Base-by-base conservation (phyloP, 768 basidiomycete species). In the Hydnomerulius pinastri region DNA sequence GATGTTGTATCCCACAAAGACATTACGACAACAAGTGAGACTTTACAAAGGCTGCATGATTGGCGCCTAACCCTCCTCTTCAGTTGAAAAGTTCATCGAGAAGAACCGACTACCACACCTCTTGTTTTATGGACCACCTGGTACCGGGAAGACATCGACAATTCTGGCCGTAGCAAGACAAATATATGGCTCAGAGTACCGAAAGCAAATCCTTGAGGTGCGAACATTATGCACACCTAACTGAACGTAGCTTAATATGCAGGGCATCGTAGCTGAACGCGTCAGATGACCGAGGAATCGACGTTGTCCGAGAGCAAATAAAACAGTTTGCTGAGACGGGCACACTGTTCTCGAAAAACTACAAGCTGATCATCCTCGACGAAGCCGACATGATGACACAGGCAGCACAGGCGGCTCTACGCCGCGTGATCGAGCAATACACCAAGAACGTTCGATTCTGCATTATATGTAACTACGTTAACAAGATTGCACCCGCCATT, bases 311-410 rank as follows among this genome's bases (percentile, higher is more conserved):
- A 43, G 97, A 98, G 70, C 95, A 98, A 75, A 95, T 99, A 68
- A 99, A 98, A 68, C 93, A 92, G 64, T 99, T 98, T 60, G 94
- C 97, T 1, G 92, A 95, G 72, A 98, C 95, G 12, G 83, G 93
- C 44, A 97, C 93, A 9, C 71, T 98, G 6, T 88, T 85, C 64
- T 83, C 92, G 11, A 94, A 94, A 62, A 92, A 92, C 15, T 98
- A 86, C 81, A 99, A 98, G 64, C 86, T 99, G 66, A 96, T 99
- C 69, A 86, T 99, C 54, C 83, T 99, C 28, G 97, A 99, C 59
- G 97, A 99, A 70, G 97, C 97, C n/a, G 97, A 99, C 76, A 97
- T 97, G 96, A 99, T 99, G 97, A 99, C 97, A 0, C 87, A 93
- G 55, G 88, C 91, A 48, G 97, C 97, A 1, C 97, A 99, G 65